Evolutionary conservation across 2,329 filamentous ascomycete species (phyloP).

Genomic region (Ophiostoma angusticollis): DNA sequence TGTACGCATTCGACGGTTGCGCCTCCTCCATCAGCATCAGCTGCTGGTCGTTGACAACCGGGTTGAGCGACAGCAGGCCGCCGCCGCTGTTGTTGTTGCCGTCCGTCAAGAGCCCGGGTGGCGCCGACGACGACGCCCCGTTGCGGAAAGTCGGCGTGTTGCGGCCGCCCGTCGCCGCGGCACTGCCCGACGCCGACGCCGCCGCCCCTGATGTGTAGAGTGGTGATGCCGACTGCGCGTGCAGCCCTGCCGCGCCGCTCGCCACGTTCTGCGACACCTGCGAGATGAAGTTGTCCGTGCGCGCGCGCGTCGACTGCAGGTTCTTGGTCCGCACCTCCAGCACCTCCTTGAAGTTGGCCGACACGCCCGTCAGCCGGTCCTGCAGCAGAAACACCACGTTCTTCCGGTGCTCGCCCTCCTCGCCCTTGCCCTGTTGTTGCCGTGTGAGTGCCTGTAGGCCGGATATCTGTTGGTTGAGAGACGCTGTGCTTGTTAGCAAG

Average conservation of each 20-base stretch:
- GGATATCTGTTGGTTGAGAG: constrained; percentile 73
- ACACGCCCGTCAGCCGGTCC: constrained; percentile 83
- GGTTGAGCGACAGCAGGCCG: constrained; percentile 75
- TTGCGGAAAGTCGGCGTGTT: constrained; percentile 12
- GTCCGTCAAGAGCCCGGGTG: constrained; percentile 6
- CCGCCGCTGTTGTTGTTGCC: constrained; percentile 25
- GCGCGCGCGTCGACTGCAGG: constrained; percentile 81
- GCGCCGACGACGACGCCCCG: constrained; percentile 5
- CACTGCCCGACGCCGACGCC: constrained; percentile 46
- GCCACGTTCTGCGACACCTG: constrained; percentile 65
- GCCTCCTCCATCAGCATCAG: constrained; percentile 89
- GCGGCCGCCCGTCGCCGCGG: constrained; percentile 36
- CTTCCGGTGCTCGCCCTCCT: constrained; percentile 92
- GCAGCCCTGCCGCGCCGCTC: constrained; percentile 31
- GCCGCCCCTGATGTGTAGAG: constrained; percentile 79
- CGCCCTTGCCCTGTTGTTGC: constrained; percentile 58
- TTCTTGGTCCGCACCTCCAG: constrained; percentile 94
- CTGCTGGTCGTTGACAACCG: constrained; percentile 66
- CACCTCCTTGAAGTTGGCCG: constrained; percentile 93
- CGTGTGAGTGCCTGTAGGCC: constrained; percentile 65
- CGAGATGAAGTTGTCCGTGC: constrained; percentile 94
- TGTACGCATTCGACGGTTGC: constrained; percentile 73
- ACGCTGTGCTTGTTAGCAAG: constrained; percentile 17
- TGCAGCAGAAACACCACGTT: constrained; percentile 89
- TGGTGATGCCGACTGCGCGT: constrained; percentile 58